Evolutionary conservation across 345 rosid genomes (phyloP).

Genomic region (Syzygium grande): DNA sequence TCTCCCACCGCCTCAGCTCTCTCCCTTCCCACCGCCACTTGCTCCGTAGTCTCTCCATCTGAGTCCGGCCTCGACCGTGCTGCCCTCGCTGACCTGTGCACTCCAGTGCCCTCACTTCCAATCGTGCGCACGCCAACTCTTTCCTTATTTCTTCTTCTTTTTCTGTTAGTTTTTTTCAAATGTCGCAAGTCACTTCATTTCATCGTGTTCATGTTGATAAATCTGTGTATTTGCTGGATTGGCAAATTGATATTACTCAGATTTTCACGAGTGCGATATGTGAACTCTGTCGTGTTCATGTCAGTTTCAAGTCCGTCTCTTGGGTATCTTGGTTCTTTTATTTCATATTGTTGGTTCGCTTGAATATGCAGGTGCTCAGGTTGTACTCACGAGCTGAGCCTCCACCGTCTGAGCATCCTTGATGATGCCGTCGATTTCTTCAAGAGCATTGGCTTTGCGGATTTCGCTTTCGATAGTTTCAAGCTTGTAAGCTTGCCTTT

Average conservation of each 20-base stretch:
- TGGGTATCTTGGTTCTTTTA: too few species aligned
- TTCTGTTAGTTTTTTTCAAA: too few species aligned
- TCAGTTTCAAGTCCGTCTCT: background rate
- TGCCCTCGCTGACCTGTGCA: too few species aligned
- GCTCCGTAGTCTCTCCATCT: too few species aligned
- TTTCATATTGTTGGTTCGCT: background rate
- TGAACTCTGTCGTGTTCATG: background rate
- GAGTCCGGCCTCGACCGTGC: too few species aligned
- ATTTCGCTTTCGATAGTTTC: slow-evolving; percentile 81
- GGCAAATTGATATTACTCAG: too few species aligned
- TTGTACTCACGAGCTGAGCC: slow-evolving; percentile 80
- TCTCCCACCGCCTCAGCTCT: too few species aligned
- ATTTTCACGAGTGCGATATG: background rate
- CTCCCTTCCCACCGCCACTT: too few species aligned
- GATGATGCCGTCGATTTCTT: slow-evolving; percentile 72
- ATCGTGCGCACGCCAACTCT: too few species aligned
- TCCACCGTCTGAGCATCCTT: slow-evolving; percentile 60
- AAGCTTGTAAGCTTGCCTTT: slow-evolving; percentile 41
- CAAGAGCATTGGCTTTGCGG: slow-evolving; percentile 50
- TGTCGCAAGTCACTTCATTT: background rate
- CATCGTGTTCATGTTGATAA: background rate
- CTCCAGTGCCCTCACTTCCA: too few species aligned
- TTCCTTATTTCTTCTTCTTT: too few species aligned
- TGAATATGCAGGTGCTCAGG: slow-evolving; percentile 70
- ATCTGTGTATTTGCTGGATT: background rate